phyloP scores from a whole-genome alignment of 345 rosid genomes.

The Physaria fendleri region DNA sequence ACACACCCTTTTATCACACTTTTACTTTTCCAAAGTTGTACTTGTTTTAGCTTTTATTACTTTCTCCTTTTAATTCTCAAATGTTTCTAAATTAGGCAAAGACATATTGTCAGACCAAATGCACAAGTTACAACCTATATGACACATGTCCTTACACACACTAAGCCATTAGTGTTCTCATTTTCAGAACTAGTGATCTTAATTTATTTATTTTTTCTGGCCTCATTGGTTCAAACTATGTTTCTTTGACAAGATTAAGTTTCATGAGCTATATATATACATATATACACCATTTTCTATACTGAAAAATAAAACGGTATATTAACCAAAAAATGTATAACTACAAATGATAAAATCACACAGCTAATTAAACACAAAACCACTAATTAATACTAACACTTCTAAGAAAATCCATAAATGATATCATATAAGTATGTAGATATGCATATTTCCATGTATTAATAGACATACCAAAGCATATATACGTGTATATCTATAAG shows the following conservation, averaged over 20 bases:
- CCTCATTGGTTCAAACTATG: too few species aligned
- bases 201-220: too few species aligned
- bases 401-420: not conserved
- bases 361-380: not conserved
- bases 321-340: not conserved
- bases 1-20: not conserved
- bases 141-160: conserved; percentile 2
- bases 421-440: not conserved
- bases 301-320: not conserved
- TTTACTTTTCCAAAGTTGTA: not conserved
- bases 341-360: not conserved
- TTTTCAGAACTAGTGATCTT: not conserved
- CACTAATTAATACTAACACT: not conserved
- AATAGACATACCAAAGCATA: not conserved
- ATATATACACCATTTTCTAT: not conserved
- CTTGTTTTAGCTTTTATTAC: conserved; percentile 5
- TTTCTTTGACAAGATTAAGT: too few species aligned
- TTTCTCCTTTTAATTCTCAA: not conserved
- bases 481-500: not conserved
- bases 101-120: not conserved
- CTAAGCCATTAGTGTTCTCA: not conserved
- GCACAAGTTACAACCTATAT: not conserved
- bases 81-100: conserved; percentile 10
- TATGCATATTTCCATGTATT: conserved; percentile 3
- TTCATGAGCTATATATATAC: not conserved